Conservation (phyloP, 352 stramenopile genomes). For the Phytopythium cucurbitacearum region DNA sequence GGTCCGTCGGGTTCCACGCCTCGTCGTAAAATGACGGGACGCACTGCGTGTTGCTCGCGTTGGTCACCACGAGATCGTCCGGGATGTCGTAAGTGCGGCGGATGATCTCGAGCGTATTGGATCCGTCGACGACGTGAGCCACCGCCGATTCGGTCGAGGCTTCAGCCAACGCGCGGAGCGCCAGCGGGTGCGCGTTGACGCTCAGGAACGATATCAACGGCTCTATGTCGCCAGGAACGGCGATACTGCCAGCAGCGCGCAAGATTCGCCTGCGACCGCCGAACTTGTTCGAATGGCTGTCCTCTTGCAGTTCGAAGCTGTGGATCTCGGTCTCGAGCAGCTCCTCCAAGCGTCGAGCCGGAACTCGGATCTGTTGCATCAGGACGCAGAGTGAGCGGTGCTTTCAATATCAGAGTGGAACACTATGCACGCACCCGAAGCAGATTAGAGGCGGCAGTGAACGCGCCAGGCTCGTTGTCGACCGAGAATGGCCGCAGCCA, state of each 20-base stretch:
- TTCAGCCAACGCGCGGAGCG: constrained; percentile 38
- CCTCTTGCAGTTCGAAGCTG: constrained; percentile 20
- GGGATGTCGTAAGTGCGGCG: constrained; percentile 65
- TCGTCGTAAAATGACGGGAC: constrained; percentile 81
- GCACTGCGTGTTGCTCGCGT: constrained; percentile 51
- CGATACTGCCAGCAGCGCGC: constrained; percentile 24
- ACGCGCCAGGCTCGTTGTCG: constrained; percentile 18
- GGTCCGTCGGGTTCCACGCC: constrained; percentile 47
- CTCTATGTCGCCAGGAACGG: constrained; percentile 35
- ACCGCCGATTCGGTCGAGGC: constrained; percentile 11
- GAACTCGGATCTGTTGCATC: constrained; percentile 17
- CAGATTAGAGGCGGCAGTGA: constrained; percentile 40
- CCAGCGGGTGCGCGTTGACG: constrained; percentile 60
- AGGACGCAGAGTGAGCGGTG: constrained; percentile 27
- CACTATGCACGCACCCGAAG: constrained; percentile 1
- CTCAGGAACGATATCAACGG: constrained; percentile 57
- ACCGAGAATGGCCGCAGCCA: constrained; percentile 31
- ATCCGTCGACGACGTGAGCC: constrained; percentile 5
- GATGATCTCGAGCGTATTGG: constrained; percentile 37
- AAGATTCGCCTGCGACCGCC: constrained; percentile 28
- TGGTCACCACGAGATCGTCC: constrained; percentile 59
- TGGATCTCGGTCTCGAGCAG: constrained; percentile 53
- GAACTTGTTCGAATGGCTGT: background rate
- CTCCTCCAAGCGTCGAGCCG: constrained; percentile 27
- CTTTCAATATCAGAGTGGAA: background rate